Evolutionary conservation across 2,329 filamentous ascomycete genomes (phyloP), one percentile per base, ranked within the genome.

Genomic region (Fusarium torulosum): DNA sequence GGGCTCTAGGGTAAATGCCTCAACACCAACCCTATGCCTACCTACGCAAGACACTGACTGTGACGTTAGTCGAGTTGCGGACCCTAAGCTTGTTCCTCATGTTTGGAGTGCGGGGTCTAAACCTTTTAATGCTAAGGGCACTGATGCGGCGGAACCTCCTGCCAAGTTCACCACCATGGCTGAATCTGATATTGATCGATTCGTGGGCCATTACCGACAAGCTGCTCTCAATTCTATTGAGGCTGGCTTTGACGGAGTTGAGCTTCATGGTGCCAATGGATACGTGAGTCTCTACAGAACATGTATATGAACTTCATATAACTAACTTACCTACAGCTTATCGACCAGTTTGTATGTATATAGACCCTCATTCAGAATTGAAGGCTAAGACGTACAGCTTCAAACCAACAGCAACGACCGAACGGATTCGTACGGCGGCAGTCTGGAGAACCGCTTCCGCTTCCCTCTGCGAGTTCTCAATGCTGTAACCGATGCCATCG

Each of bases 211-310:
- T 1, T 93, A 85, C 77, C 84, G 82, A 3, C 83, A 81, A 2
- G 84, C 85, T 0, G 80, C 84, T 0, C 80, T 82, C 67, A 82
- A 87, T 23, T 85, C 90, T 0, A 75, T 92, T 1, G 81, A 83
- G 1, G 88, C 86, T 6, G 91, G 91, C 0, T 90, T 90, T 33
- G 91, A 95, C 72, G 88, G 87, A 6, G 86, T 94, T 52, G 91
- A 94, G 66, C 75, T 84, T 7, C 82, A 86, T 60, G 83, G 77
- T 11, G 86, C 85, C 3, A 88, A 89, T 69, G 87, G 87, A 3
- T 91, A 90, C 66, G 79, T 91, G 2, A 59, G 70, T 70, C 2
- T 8, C 6, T 5, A 17, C 14, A 27, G 9, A 9, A 17, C 1
- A 9, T 5, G 5, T 17, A 7, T 21, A 5, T 23, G 6, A 19